Evolutionary conservation across 108 stramenopile species (phyloP).

Genomic region (Cyclotella baltica): DNA sequence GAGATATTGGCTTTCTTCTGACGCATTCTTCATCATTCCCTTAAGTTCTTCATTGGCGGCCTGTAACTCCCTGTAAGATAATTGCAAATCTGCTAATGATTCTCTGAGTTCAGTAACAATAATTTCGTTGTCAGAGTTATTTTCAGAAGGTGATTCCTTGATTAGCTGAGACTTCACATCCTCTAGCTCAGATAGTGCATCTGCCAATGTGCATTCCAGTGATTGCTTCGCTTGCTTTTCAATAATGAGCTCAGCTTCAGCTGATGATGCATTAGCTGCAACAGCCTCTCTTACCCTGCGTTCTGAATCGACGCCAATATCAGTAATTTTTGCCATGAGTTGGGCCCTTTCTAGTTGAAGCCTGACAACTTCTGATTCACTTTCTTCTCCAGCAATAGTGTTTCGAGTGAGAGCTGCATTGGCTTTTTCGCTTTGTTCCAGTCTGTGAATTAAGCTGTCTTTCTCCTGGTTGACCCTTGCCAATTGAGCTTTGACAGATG

Average conservation of each 20-base stretch:
- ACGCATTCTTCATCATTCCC: constrained; percentile 30
- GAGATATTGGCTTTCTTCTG: constrained; percentile 26
- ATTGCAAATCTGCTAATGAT: constrained; percentile 28
- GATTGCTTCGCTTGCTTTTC: constrained; percentile 70
- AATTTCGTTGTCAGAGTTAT: constrained; percentile 13
- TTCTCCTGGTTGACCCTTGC: constrained; percentile 67
- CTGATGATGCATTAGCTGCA: constrained; percentile 66
- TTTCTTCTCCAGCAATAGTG: constrained; percentile 27
- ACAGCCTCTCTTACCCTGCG: constrained; percentile 73
- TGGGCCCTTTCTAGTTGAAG: constrained; percentile 82
- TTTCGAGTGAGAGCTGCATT: constrained; percentile 67
- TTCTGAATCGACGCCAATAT: constrained; percentile 67
- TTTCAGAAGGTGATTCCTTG: not conserved
- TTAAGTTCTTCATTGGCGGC: constrained; percentile 38
- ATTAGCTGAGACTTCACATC: constrained; percentile 31
- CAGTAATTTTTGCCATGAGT: constrained; percentile 64
- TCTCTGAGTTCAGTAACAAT: constrained; percentile 20
- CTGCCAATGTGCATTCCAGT: constrained; percentile 59
- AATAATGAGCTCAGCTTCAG: constrained; percentile 78
- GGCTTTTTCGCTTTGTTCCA: constrained; percentile 73
- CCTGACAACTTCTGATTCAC: constrained; percentile 60
- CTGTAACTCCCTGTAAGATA: constrained; percentile 22
- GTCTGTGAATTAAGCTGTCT: constrained; percentile 67
- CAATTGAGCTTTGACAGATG: constrained; percentile 69
- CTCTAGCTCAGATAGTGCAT: constrained; percentile 59